Percentiles rank a stretch among this genome's conserved stretches.
Conservation (phyloP, 2,329 filamentous ascomycete species). For the Xylariaceae sp. region DNA sequence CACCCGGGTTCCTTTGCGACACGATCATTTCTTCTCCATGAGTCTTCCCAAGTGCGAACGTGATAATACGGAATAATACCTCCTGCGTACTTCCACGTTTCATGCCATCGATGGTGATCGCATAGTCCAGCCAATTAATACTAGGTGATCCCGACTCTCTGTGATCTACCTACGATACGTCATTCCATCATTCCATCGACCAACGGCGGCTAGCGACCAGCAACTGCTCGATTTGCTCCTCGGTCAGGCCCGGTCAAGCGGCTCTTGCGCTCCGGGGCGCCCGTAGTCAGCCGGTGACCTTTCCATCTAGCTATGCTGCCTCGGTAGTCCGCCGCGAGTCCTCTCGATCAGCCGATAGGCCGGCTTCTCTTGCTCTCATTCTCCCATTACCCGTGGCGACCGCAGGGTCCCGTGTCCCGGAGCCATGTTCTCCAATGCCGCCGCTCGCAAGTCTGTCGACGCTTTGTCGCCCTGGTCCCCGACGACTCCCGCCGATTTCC, state of each 20-base stretch:
- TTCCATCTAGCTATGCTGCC: conserved; percentile 43
- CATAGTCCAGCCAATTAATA: background rate
- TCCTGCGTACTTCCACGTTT: background rate
- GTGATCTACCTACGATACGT: background rate
- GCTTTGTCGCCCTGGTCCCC: conserved; percentile 54
- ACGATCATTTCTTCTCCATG: too few species aligned
- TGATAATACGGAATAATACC: background rate
- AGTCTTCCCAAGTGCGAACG: too few species aligned
- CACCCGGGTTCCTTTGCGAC: too few species aligned
- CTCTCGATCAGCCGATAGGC: conserved; percentile 36
- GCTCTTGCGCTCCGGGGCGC: conserved; percentile 6
- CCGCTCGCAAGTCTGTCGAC: conserved; percentile 60
- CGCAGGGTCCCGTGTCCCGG: conserved; percentile 7
- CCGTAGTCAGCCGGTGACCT: background rate
- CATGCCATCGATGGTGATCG: background rate
- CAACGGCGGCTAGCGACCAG: background rate
- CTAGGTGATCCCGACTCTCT: background rate
- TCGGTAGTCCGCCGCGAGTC: conserved; percentile 38
- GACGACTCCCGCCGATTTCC: conserved; percentile 49
- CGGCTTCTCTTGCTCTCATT: conserved; percentile 32
- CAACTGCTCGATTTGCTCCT: background rate
- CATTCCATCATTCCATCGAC: background rate
- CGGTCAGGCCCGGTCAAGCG: background rate
- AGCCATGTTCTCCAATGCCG: conserved; percentile 56
- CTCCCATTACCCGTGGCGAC: conserved; percentile 10